Percentiles rank a stretch among this genome's conserved stretches.
Evolutionary conservation across 345 rosid species (phyloP).

Genomic region (Populus alba): DNA sequence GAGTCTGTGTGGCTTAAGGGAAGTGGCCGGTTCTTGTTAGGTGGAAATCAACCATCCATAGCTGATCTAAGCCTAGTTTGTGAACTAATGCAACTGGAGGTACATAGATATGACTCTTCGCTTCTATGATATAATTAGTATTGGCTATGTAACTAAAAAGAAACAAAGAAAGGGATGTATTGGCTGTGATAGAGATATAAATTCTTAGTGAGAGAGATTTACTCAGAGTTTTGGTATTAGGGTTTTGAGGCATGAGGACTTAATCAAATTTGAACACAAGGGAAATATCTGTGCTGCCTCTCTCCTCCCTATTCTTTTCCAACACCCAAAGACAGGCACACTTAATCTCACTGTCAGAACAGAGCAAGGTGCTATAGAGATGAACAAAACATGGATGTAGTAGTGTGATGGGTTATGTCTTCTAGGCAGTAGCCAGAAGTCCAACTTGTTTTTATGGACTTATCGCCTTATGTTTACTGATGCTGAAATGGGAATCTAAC

Average conservation of each 20-base stretch:
- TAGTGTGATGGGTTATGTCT: neutral
- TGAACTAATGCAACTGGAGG: slow-evolving; percentile 80
- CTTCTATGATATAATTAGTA: neutral
- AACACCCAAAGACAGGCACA: neutral
- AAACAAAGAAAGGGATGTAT: neutral
- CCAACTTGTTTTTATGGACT: neutral
- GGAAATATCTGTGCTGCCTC: neutral
- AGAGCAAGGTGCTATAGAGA: neutral
- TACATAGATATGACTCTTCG: slow-evolving; percentile 13
- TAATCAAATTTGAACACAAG: neutral
- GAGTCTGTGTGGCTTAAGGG: slow-evolving; percentile 83
- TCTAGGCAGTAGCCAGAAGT: neutral
- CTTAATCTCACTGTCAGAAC: neutral
- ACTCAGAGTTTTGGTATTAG: too few species aligned
- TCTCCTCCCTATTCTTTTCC: neutral
- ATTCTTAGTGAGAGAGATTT: neutral
- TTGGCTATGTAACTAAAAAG: too few species aligned
- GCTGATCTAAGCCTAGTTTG: slow-evolving; percentile 87
- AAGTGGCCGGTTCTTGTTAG: slow-evolving; percentile 59
- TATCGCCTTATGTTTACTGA: too few species aligned
- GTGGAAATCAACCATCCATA: slow-evolving; percentile 73
- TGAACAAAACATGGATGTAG: neutral
- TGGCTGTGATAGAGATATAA: neutral
- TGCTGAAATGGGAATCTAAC: neutral
- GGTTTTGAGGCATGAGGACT: neutral